These are phyloP conservation scores for Aspergillus piperis DNA, from an alignment of 2,329 filamentous ascomycete species.

Conservation along the genomic window DNA sequence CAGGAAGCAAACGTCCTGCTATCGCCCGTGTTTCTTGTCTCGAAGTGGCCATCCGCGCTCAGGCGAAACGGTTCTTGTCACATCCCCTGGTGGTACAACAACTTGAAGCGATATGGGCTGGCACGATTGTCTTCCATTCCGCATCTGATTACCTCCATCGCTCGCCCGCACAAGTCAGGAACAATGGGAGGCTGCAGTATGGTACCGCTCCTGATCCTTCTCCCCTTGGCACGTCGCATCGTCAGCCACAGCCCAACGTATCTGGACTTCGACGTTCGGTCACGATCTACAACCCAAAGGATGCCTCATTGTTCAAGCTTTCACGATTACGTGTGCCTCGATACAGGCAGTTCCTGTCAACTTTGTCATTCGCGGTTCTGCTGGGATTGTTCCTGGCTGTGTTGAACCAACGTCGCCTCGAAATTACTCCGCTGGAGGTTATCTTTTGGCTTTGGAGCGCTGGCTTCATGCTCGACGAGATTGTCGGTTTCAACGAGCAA, in stretches of 20 bases:
- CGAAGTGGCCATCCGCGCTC: constrained; percentile 88
- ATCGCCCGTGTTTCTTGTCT: constrained; percentile 82
- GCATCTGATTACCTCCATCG: constrained; percentile 83
- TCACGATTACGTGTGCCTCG: constrained; percentile 87
- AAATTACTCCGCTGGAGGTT: constrained; percentile 81
- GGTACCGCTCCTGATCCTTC: constrained; percentile 25
- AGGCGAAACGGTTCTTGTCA: constrained; percentile 87
- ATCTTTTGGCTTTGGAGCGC: constrained; percentile 98
- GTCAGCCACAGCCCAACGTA: constrained; percentile 21
- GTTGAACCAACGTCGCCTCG: constrained; percentile 69
- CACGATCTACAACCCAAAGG: constrained; percentile 83
- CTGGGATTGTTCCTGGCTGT: constrained; percentile 85
- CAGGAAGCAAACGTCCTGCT: constrained; percentile 52
- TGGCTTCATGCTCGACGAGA: constrained; percentile 93
- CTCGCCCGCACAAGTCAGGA: constrained; percentile 44
- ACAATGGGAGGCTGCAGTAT: constrained; percentile 25
- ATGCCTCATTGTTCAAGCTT: constrained; percentile 88
- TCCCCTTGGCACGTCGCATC: constrained; percentile 13
- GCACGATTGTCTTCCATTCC: constrained; percentile 91
- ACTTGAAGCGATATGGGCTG: constrained; percentile 96
- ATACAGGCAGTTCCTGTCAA: constrained; percentile 88
- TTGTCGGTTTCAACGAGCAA: constrained; percentile 95
- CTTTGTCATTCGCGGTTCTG: constrained; percentile 79
- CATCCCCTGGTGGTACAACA: constrained; percentile 92
- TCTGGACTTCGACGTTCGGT: constrained; percentile 65